A percentile compares a stretch with the other conserved stretches of the same genome.
phyloP scores from a whole-genome alignment of 2,329 filamentous ascomycete species.

The Colletotrichum filicis region DNA sequence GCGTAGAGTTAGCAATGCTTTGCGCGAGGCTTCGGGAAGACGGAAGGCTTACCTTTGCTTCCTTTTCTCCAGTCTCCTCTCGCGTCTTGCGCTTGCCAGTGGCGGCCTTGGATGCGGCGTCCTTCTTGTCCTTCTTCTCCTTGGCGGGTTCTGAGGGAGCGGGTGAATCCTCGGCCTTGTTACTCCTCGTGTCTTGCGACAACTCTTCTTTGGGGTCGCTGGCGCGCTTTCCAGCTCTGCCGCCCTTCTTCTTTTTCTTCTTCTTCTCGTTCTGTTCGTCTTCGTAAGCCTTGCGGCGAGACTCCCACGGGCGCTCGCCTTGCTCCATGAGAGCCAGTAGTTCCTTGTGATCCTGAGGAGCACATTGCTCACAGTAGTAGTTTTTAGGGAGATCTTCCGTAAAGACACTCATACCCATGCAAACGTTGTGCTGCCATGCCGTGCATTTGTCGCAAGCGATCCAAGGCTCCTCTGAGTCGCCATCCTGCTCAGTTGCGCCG shows the following conservation, averaged over 20 bases:
- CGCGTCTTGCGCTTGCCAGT: slow-evolving; percentile 67
- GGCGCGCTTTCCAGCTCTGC: slow-evolving; percentile 70
- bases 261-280: slow-evolving; percentile 69
- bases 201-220: slow-evolving; percentile 70
- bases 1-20: not conserved
- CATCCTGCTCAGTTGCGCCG: slow-evolving; percentile 85
- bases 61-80: slow-evolving; percentile 65
- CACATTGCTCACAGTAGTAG: slow-evolving; percentile 94
- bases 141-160: slow-evolving; percentile 47
- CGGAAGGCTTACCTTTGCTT: slow-evolving; percentile 56
- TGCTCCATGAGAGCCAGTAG: slow-evolving; percentile 81
- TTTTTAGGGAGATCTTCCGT: slow-evolving; percentile 81
- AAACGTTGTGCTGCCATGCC: slow-evolving; percentile 98
- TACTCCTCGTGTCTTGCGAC: slow-evolving; percentile 29
- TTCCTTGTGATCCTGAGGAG: slow-evolving; percentile 83
- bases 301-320: slow-evolving; percentile 90
- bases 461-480: slow-evolving; percentile 90
- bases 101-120: slow-evolving; percentile 50
- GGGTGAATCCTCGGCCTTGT: slow-evolving; percentile 52
- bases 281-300: slow-evolving; percentile 70
- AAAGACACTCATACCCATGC: slow-evolving; percentile 85
- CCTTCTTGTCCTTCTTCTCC: slow-evolving; percentile 62
- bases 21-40: rapidly evolving
- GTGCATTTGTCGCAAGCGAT: slow-evolving; percentile 94
- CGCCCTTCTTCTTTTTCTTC: slow-evolving; percentile 62